Evolutionary conservation across 2,329 filamentous ascomycete species (phyloP), one percentile per base, ranked within the genome.

Genomic region (Aphanocladium album): DNA sequence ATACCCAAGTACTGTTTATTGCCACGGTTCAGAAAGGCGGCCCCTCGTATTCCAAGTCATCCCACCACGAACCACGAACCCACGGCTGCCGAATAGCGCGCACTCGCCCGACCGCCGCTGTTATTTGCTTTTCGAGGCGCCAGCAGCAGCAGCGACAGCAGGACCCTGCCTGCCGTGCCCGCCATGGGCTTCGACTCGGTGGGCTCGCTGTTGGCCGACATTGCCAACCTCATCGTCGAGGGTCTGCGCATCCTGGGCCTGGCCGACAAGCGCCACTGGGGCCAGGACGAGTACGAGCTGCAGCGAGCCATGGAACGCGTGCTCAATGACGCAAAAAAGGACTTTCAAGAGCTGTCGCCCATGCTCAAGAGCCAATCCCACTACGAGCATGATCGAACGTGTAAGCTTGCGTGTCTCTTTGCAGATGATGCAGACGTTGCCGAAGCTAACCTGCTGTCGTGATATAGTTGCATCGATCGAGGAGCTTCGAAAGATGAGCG

Each of bases 261-360:
- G 65, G 79, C 82, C 66, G 83, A 86, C 71, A 85, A 84, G 72
- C 77, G 78, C 49, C 79, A 80, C 63, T 86, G 83, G 83, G 81
- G 79, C 0, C 73, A 76, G 23, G 82, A 85, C 75, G 83, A 86
- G 73, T 80, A 83, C 68, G 83, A 85, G 68, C 83, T 86, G 73
- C 70, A 81, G 61, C 80, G 78, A 60, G 78, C 81, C 53, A 74
- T 86, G 58, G 79, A 84, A 66, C 74, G 77, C 39, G 75, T 78
- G n/a, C 75, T 86, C 56, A 81, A 85, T 68, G 82, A 84, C 65
- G 83, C 83, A 60, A 83, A 81, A 72, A 79, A 77, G 69, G 83
- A 86, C 72, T 86, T 85, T 64, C 83, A 86, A 72, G 79, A 83
- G 67, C 74, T 86, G 62, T 78, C 78, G 23, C 75, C 76, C 51